Base-by-base conservation (phyloP, 345 rosid species). In the Gossypium thurberi region DNA sequence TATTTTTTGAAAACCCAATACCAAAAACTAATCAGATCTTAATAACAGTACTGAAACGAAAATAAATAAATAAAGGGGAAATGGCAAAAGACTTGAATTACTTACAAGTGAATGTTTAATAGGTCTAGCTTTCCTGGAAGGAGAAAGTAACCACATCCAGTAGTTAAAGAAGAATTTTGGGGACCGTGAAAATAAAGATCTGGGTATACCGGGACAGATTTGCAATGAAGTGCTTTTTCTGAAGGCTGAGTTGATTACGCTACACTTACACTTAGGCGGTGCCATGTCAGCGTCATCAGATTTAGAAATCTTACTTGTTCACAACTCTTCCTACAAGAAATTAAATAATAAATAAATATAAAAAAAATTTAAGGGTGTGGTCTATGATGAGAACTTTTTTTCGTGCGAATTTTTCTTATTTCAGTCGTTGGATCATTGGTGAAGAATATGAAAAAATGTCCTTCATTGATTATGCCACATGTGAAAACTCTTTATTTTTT, bases 101-200 rank as follows among this genome's bases (percentile, higher is more conserved):
- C 65, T 71, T 55, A 76, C 75, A 79, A 61, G 75, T 59, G 84
- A 75, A 78, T 81, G 87, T 56, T 80, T 81, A 86, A 87, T 37
- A 53, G 50, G 2, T 58, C 23, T 26, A 23, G 48, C 21, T 68
- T 42, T 42, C 37, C 48, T 17, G 25, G 44, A 33, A 69, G 47
- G 9, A 17, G 15, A 58, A 52, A 53, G 20, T 11, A 69, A 62
- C 56, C 71, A 53, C 75, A 78, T 69, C 81, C 71, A 33, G 47
- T 61, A 66, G 6, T 18, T 14, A 23, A 47, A 47, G 42, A 28
- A 53, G 26, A n/a, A 51, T 21, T 37, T 50, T 17, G 69, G 21
- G 9, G 9, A 28, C 20, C 8, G 53, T 40, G 62, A 57, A 43
- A 78, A 12, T 65, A 18, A 62, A 46, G 75, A 63, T 33, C 42